phyloP scores from a whole-genome alignment of 345 rosid species.

The Ailanthus altissimus region DNA sequence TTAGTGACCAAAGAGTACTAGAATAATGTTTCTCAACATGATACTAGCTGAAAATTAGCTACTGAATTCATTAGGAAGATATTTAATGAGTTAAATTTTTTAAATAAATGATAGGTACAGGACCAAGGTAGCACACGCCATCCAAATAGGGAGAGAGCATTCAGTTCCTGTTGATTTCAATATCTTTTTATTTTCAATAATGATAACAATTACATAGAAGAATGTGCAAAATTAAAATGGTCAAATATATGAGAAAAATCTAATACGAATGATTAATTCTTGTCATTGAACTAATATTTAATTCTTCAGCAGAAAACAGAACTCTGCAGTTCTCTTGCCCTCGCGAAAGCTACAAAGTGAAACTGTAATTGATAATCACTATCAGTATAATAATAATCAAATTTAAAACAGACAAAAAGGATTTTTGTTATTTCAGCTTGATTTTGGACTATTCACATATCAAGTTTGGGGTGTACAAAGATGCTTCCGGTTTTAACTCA shows the following conservation, averaged over 20 bases:
- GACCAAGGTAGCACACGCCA: not conserved
- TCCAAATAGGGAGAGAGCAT: not conserved
- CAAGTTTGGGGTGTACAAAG: not conserved
- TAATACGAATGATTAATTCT: not conserved
- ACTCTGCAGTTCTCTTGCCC: conserved; percentile 4
- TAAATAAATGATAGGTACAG: not conserved
- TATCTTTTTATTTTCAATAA: no score
- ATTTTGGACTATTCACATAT: not conserved
- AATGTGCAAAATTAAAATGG: no score
- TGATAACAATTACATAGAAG: no score
- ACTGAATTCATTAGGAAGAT: not conserved
- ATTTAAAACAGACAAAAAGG: not conserved
- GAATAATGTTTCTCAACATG: no score
- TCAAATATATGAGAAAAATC: no score
- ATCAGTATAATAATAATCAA: not conserved
- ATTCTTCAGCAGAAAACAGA: not conserved
- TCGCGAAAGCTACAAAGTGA: not conserved
- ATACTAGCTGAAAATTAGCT: not conserved
- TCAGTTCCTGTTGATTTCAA: not conserved
- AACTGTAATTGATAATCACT: not conserved
- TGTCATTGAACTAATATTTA: not conserved
- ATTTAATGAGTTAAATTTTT: not conserved
- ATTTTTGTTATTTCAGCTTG: not conserved
- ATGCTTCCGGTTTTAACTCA: not conserved
- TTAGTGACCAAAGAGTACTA: not conserved